Conservation (phyloP, 2,329 filamentous ascomycete genomes). For the Neocatenulostroma microsporum region DNA sequence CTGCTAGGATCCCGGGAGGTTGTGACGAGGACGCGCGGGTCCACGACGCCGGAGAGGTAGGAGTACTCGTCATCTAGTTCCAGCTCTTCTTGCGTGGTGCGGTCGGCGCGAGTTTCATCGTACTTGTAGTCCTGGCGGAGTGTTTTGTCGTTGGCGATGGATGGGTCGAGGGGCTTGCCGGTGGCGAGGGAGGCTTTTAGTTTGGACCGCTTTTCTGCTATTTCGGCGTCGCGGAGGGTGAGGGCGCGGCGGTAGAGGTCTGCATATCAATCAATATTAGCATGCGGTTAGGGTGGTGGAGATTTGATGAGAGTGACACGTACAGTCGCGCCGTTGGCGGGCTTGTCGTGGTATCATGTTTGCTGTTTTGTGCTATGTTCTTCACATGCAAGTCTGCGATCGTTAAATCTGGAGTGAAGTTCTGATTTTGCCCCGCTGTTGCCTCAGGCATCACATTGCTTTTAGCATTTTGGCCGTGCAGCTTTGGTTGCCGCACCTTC, state of each 20-base stretch:
- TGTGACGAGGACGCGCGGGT: conserved; percentile 81
- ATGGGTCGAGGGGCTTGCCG: conserved; percentile 74
- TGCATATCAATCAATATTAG: neutral
- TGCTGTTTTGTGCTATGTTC: too few species aligned
- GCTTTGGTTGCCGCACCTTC: too few species aligned
- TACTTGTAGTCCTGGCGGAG: conserved; percentile 86
- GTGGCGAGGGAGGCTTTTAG: conserved; percentile 79
- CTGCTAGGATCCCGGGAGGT: conserved; percentile 84
- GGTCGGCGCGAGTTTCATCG: conserved; percentile 71
- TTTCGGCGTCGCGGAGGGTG: conserved; percentile 81
- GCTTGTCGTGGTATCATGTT: conserved; percentile 58
- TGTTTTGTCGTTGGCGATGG: conserved; percentile 76
- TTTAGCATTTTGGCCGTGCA: too few species aligned
- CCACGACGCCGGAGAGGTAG: conserved; percentile 81
- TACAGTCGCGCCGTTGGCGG: conserved; percentile 65
- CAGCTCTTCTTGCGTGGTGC: conserved; percentile 59
- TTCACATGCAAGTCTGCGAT: conserved; percentile 5
- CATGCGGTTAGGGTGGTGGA: too few species aligned
- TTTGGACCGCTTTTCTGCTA: conserved; percentile 82
- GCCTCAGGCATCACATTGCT: conserved; percentile 3
- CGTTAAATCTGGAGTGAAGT: too few species aligned
- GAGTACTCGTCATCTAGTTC: conserved; percentile 86
- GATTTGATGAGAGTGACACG: neutral
- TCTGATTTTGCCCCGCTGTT: too few species aligned
- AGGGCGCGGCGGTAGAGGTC: conserved; percentile 83